Evolutionary conservation across 2,329 filamentous ascomycete species (phyloP), one percentile per base, ranked within the genome.

Genomic region (Xylaria arbuscula): DNA sequence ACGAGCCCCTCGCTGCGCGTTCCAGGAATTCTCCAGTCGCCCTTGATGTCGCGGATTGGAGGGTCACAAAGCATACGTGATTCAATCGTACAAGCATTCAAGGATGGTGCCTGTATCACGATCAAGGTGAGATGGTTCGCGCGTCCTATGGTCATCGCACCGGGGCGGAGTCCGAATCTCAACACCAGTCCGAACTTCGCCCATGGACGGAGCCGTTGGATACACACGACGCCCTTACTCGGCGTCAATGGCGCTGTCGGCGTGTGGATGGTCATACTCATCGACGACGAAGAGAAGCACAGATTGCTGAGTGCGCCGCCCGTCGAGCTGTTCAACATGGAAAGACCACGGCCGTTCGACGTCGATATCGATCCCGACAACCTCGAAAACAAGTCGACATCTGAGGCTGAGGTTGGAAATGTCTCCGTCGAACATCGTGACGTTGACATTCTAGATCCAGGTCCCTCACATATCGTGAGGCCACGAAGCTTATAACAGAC

Each of bases 231-330:
- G 24, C 92, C 92, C 2, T 80, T 94, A 3, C 79, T 92, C 3
- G 91, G 90, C 2, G 84, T 85, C 50, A 89, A 89, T 70, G 89
- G 90, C 1, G 82, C 86, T 3, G 88, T 94, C 0, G 92, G 92
- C 17, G 91, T 93, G 0, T 94, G 92, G 92, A 92, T 94, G 89
- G 84, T 93, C 6, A 85, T 93, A 0, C 83, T 94, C 15, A 88
- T 93, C 3, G 90, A 93, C 70, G 89, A 89, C 62, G 89, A 92
- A 54, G 80, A 70, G 48, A 70, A 68, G 36, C 68, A 32, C 13
- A 62, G 65, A 17, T n/a, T 24, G 1, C 58, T 32, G 6, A 56
- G 66, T 19, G 68, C 68, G 3, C 68, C 68, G 36, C 62, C 68
- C 11, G 40, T 70, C 15, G 66, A 68, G 28, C 9, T 64, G n/a